Conservation (phyloP, 2,329 filamentous ascomycete species). For the Hawksworthiomyces lignivorus region DNA sequence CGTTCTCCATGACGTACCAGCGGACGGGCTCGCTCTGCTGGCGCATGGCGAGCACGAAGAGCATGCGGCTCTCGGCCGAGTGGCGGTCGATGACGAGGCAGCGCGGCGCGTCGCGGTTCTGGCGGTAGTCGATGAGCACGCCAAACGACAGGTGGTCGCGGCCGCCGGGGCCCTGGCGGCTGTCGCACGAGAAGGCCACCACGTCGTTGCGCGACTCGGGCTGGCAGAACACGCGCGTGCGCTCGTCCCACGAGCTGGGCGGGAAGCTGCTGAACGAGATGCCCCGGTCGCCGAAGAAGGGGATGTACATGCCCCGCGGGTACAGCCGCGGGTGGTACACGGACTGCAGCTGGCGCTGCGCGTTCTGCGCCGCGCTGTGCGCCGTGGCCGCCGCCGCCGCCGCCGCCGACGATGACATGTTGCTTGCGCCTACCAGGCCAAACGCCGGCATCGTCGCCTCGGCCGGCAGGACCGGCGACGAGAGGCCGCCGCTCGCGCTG, state of each 20-base stretch:
- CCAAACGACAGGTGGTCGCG: slow-evolving; percentile 7
- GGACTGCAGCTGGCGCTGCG: background rate
- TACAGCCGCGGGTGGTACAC: slow-evolving; percentile 9
- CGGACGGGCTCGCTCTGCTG: slow-evolving; percentile 4
- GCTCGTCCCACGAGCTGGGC: slow-evolving; percentile 8
- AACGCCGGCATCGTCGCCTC: too few species aligned
- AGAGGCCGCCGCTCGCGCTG: background rate
- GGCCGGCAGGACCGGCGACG: background rate
- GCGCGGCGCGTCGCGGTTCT: background rate
- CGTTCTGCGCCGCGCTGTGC: background rate
- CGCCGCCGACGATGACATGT: background rate
- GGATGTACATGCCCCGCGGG: slow-evolving; percentile 10
- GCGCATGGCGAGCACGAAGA: slow-evolving; percentile 6
- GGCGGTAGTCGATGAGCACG: slow-evolving; percentile 10
- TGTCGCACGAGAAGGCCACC: slow-evolving; percentile 4
- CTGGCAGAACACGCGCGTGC: slow-evolving; percentile 10
- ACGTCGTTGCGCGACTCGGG: slow-evolving; percentile 9
- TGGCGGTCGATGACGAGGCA: slow-evolving; percentile 9
- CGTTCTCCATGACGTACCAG: slow-evolving; percentile 7
- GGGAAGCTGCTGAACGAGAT: slow-evolving; percentile 1
- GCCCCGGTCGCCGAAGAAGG: slow-evolving; percentile 3
- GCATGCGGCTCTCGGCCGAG: slow-evolving; percentile 2
- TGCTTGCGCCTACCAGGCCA: too few species aligned
- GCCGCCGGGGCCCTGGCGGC: background rate
- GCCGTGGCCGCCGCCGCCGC: background rate